A percentile compares a stretch with the other conserved stretches of the same genome.
Evolutionary conservation across 192 early-diverging fungal species (phyloP).

Genomic region (Bifiguratus adelaidae): DNA sequence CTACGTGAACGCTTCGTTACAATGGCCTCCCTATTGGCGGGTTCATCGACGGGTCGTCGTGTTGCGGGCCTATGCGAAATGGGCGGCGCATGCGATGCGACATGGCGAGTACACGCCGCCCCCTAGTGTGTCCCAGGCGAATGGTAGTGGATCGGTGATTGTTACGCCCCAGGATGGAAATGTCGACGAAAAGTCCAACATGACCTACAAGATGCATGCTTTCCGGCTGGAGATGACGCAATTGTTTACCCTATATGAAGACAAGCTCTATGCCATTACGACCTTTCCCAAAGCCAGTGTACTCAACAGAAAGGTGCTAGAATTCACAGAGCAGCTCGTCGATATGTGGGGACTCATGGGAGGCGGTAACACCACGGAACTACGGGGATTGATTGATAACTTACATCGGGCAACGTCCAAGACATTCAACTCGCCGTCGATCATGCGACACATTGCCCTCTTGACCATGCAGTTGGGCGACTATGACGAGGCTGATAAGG

Average conservation of each 20-base stretch:
- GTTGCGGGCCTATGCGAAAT: constrained; percentile 33
- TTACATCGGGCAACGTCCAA: constrained; percentile 51
- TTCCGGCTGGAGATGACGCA: constrained; percentile 32
- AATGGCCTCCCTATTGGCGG: constrained; percentile 30
- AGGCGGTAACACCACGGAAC: constrained; percentile 34
- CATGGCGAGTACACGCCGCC: constrained; percentile 17
- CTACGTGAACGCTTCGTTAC: constrained; percentile 25
- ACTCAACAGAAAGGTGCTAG: constrained; percentile 40
- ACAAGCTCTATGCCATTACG: constrained; percentile 36
- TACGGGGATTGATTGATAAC: constrained; percentile 42
- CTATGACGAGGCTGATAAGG: constrained; percentile 66
- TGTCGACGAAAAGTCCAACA: not conserved
- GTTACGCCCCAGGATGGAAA: not conserved
- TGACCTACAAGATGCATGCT: constrained; percentile 4
- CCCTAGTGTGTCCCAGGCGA: no score
- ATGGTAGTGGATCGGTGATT: no score
- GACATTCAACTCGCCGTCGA: constrained; percentile 61
- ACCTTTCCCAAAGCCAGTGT: constrained; percentile 53
- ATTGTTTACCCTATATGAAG: constrained; percentile 48
- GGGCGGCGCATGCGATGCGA: constrained; percentile 22
- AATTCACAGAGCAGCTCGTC: constrained; percentile 51
- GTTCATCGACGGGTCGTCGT: constrained; percentile 38
- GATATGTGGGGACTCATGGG: constrained; percentile 45
- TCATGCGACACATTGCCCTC: constrained; percentile 51
- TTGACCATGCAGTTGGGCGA: constrained; percentile 50